Conservation (phyloP, 352 stramenopile genomes). For the Pythium aristosporum region DNA sequence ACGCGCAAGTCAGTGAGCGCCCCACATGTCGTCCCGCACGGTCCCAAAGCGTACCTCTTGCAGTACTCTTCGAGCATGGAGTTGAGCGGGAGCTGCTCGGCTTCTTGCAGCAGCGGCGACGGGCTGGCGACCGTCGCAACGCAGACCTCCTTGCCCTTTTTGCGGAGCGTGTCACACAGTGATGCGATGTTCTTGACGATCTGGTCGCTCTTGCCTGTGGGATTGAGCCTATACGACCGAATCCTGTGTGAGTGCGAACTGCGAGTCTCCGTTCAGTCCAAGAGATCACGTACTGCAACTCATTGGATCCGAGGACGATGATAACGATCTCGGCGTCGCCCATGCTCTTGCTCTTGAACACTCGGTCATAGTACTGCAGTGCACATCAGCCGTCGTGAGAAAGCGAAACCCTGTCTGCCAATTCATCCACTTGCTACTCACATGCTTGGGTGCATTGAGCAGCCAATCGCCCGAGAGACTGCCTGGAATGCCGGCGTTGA, state of each 20-base stretch:
- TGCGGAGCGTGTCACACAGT: slow-evolving; percentile 76
- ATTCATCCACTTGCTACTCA: slow-evolving; percentile 18
- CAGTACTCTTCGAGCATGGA: slow-evolving; percentile 71
- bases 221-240: slow-evolving; percentile 27
- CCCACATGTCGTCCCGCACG: neutral
- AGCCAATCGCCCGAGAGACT: slow-evolving; percentile 66
- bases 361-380: slow-evolving; percentile 57
- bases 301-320: slow-evolving; percentile 71
- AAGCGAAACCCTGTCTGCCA: too few relatives aligned
- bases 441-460: slow-evolving; percentile 59
- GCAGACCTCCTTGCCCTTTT: slow-evolving; percentile 82
- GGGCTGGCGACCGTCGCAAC: slow-evolving; percentile 58
- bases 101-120: slow-evolving; percentile 36
- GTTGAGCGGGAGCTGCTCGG: slow-evolving; percentile 48
- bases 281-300: slow-evolving; percentile 42
- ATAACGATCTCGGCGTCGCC: slow-evolving; percentile 77
- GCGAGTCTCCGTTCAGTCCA: neutral
- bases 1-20: neutral
- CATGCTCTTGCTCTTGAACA: slow-evolving; percentile 55
- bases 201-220: slow-evolving; percentile 25
- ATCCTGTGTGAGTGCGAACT: neutral
- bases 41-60: slow-evolving; percentile 44
- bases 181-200: slow-evolving; percentile 64
- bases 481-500: slow-evolving; percentile 71
- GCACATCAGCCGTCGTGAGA: neutral